Evolutionary conservation across 2,329 filamentous ascomycete species (phyloP), one percentile per base, ranked within the genome.

Genomic region (Alternaria viburni): DNA sequence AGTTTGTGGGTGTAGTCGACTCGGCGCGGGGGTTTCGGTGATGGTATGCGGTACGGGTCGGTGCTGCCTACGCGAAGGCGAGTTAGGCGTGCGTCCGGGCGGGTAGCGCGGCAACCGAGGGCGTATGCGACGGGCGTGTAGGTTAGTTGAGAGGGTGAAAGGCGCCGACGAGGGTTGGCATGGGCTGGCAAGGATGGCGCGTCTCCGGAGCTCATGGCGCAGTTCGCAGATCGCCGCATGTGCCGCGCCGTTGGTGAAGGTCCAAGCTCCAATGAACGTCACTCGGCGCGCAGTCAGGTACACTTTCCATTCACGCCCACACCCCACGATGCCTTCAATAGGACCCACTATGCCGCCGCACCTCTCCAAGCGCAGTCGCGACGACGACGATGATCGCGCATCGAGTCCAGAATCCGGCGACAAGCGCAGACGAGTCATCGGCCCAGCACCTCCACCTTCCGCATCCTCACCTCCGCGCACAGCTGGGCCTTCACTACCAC

Each of bases 291-390:
- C 59, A 28, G 47, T 19, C 36, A 30, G 17, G 1, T 23, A 46
- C 54, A 52, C 28, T 21, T 23, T 41, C 17, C 26, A 21, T 28
- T 47, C 51, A 55, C 50, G 54, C 28, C 80, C 74, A 73, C 55
- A 13, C 45, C 69, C 69, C 73, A 80, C 17, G 19, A 92, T 92
- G 90, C 83, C 89, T 54, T 88, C 87, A 32, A 89, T 92, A 74
- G 91, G 91, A 6, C 91, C 92, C 13, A 84, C 89, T 64, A 79
- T 93, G 23, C 91, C 92, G 12, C 85, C 90, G 5, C 88, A 91
- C 65, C 84, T 91, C 45, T 70, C 84, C 11, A 84, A 87, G 77
- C 74, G 81, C 66, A 80, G 88, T 84, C 81, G 81, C 78, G 69
- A 84, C 68, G 78, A 81, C 61, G 80, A 84, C 30, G 81, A 80